Base-by-base conservation (phyloP, 805 yeast genomes). In the Candida fluviatilis region DNA sequence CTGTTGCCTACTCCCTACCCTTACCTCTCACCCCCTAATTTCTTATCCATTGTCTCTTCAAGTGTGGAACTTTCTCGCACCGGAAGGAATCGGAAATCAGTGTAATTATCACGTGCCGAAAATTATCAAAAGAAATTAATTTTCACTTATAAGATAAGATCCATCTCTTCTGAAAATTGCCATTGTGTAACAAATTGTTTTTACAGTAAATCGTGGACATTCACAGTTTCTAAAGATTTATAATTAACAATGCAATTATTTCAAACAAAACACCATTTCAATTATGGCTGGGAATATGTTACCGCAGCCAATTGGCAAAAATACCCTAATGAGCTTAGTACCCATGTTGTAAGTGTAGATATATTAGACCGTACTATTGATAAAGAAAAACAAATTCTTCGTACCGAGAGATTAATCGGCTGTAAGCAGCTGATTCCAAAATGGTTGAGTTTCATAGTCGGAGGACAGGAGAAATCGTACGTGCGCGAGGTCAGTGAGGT, bases 231-330 rank as follows among this genome's bases (percentile, higher is more conserved):
- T 21, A 21, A 21, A 21, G n/a, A n/a, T n/a, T n/a, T 21, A 6
- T 6, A 21, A 6, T 17, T 26, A 27, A 44, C 24, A 34, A 91
- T 91, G 99, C 87, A 83, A 60, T 69, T 91, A 34, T 90, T 88
- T 57, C 78, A 77, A 30, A 75, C 84, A 28, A 61, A 71, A 14
- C 91, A 84, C 57, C 68, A 63, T 30, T 91, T 88, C 59, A 67
- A 78, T 39, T 90, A 93, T 55, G 78, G 95, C 0, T 91, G 98
- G 97, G 95, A 84, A 18, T 88, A 84, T 50, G 95, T 91, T 18
- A 84, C 96, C 0, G 89, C 95, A 1, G 97, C 98, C 36, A 89
- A 90, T 62, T 91, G 99, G 99, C 80, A 77, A 48, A 91, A 91
- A 51, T 91, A 91, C 62, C 99, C 99, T n/a, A 91, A 93, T 57